Percentiles rank a stretch among this genome's conserved stretches.
phyloP scores from a whole-genome alignment of 192 early-diverging fungal species.

The Backusella liffmaniae region DNA sequence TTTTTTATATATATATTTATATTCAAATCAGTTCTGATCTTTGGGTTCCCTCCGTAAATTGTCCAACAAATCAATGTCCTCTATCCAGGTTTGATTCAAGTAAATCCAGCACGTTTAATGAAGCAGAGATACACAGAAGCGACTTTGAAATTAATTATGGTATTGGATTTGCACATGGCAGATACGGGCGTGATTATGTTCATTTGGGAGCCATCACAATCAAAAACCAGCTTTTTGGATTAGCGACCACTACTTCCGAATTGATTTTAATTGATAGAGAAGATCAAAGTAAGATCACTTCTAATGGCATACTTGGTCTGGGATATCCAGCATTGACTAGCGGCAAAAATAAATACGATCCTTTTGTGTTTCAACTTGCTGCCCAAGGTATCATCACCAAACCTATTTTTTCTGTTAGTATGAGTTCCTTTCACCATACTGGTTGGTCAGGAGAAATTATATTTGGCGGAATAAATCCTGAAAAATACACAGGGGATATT shows the following conservation, averaged over 20 bases:
- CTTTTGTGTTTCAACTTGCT: constrained; percentile 21
- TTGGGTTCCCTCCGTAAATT: constrained; percentile 26
- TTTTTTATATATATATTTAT: neutral
- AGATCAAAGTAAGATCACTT: neutral
- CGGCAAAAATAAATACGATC: constrained; percentile 7
- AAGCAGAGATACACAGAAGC: neutral
- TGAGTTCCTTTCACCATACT: neutral
- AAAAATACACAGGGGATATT: constrained; percentile 41
- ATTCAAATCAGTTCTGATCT: constrained; percentile 23
- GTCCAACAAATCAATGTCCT: constrained; percentile 11
- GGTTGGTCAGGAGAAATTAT: constrained; percentile 38
- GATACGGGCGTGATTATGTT: constrained; percentile 21
- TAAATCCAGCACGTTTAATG: constrained; percentile 24
- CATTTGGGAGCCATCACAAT: constrained; percentile 5
- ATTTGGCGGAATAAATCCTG: constrained; percentile 42
- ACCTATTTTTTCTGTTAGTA: constrained; percentile 21
- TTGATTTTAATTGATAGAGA: constrained; percentile 6
- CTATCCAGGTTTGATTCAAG: constrained; percentile 17
- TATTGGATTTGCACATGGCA: constrained; percentile 20
- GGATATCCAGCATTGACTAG: constrained; percentile 12
- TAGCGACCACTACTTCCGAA: constrained; percentile 9
- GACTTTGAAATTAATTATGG: constrained; percentile 31
- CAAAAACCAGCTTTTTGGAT: constrained; percentile 24
- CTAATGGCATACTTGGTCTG: constrained; percentile 32
- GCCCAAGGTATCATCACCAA: constrained; percentile 9